Evolutionary conservation across 257 asterid species (phyloP), one percentile per base, ranked within the genome.

Genomic region (Rubia yunnanensis): DNA sequence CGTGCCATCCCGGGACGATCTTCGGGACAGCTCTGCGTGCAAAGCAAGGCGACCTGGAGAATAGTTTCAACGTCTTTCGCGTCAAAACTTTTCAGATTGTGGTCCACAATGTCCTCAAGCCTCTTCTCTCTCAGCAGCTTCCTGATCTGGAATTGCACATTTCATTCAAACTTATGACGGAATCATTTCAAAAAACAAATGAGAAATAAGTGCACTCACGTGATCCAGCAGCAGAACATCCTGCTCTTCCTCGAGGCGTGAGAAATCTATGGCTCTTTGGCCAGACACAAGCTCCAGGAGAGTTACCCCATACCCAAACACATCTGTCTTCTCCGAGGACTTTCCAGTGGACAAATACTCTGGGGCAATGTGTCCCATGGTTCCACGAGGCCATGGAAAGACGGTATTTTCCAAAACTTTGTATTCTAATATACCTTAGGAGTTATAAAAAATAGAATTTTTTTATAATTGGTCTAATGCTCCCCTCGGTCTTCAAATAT

Each of bases 241-340:
- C 68, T 91, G 96, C 77, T 91, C 96, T 32, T 91, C 98, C 70
- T 91, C 94, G 7, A 91, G 96, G 7, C 98, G 85, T 60, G 94
- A 86, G 41, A 91, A 74, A 67, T 91, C 98, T 41, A 91, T 91
- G 0, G 98, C 98, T 20, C 98, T 89, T 48, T 91, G 95, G 22
- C 96, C 94, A 0, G 98, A 88, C 3, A 91, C 89, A 20, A 88
- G 88, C 56, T 91, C 98, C n/a, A 91, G 83, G 65, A 91, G 95
- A 41, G 98, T 91, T 20, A 91, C 78, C 28, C 98, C 98, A 55
- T 81, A 91, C 52, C 98, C 98, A 41, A 91, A 91, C 1, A 91
- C 96, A 69, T 88, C n/a, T n/a, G n/a, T n/a, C n/a, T n/a, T n/a
- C n/a, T n/a, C n/a, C n/a, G n/a, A n/a, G n/a, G n/a, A n/a, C n/a